Percentiles rank a stretch among this genome's conserved stretches.
phyloP scores from a whole-genome alignment of 73 alveolate genomes.

The Paramecium sonneborni region DNA sequence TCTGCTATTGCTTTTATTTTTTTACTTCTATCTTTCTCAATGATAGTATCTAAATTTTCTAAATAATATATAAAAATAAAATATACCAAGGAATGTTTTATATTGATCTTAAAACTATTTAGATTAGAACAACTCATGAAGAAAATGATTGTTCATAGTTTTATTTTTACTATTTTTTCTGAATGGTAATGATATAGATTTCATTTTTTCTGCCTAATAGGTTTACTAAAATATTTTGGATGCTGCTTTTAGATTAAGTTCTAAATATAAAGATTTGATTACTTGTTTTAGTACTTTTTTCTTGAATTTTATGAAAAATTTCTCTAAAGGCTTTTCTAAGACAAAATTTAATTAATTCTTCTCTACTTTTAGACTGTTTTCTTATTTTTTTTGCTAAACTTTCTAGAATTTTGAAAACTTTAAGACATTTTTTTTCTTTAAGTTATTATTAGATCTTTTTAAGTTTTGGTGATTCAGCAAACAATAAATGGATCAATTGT shows the following conservation, averaged over 20 bases:
- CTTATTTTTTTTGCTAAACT: background rate
- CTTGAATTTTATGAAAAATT: background rate
- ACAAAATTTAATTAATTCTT: constrained; percentile 2
- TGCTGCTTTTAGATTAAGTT: constrained; percentile 21
- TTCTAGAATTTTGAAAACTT: background rate
- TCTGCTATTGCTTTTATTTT: constrained; percentile 22
- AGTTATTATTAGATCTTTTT: background rate
- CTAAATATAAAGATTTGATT: background rate
- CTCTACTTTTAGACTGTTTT: background rate
- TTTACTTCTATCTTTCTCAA: constrained; percentile 4
- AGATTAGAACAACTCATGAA: background rate
- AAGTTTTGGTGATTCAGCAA: constrained; percentile 12
- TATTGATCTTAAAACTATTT: background rate
- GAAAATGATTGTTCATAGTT: constrained; percentile 2
- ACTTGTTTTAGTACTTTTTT: background rate
- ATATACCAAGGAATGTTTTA: background rate
- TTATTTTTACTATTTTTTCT: constrained; percentile 31
- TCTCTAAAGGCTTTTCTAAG: constrained; percentile 18
- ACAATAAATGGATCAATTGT: background rate
- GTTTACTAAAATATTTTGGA: background rate
- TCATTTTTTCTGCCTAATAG: background rate
- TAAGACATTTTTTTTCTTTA: background rate
- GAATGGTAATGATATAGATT: background rate
- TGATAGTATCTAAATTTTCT: background rate
- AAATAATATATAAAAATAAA: background rate